Base-by-base conservation (phyloP, 208 protist genomes). In the Wallacemonas collosoma region DNA sequence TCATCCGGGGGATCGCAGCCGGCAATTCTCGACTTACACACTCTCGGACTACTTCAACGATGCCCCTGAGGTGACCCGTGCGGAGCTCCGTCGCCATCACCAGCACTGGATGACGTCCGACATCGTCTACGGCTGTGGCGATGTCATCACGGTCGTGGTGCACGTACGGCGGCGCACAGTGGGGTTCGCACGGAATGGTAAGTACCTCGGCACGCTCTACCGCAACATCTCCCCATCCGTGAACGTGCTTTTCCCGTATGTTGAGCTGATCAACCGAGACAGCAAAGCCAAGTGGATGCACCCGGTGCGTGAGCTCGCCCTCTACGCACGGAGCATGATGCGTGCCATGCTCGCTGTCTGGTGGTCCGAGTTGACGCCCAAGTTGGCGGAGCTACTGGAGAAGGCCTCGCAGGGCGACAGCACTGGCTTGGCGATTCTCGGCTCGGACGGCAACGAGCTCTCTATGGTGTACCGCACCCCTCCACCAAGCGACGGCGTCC, bases 91-190 rank as follows among this genome's bases (percentile, higher is more conserved):
- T 14, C 77, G 75, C 40, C 68, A 91, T 54, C 72, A 83, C 48
- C 72, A 81, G 47, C 67, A 93, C 61, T 97, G 91, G 85, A 73
- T 95, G 47, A 85, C 82, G 43, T 56, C 73, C n/a, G 85, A 87
- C 35, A 86, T 93, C 61, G 79, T 97, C 65, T 97, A 92, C 74
- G 89, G 89, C 44, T 93, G 86, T 39, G 92, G 86, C 44, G 92
- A 97, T 70, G 81, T 95, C 26, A 87, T 97, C 63, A 97, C 92
- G 43, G 85, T 93, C 15, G 80, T 78, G 7, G 80, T 97, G 41
- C 67, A 93, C 62, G 84, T 79, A 50, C 75, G 66, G 43, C 41
- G 75, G 44, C 88, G 90, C 9, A 84, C 77, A 73, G 77, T 97
- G 53, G 76, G 74, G 47, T 97, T 95, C 71, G 82, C 80, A 48